Evolutionary conservation across 768 basidiomycete species (phyloP), one percentile per base, ranked within the genome.

Genomic region (Suillus plorans): DNA sequence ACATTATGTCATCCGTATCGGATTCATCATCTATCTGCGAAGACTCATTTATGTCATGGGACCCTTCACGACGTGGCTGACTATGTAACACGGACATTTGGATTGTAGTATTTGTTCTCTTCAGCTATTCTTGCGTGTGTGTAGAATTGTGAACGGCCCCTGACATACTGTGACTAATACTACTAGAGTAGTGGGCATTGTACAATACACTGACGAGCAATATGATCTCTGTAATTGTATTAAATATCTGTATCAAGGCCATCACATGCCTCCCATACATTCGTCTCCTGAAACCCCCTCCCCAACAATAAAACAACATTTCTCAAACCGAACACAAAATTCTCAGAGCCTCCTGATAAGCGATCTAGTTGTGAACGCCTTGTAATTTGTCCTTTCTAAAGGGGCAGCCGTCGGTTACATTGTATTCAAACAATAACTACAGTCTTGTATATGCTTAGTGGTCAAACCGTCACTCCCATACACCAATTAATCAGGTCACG

Each of bases 41-140:
- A 50, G 86, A 87, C 70, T 79, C 83, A 0, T 86, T 87, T 69
- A 87, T 86, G 85, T 82, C 82, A 67, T 89, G 86, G 86, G 81
- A 86, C 70, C 84, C 84, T 57, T 76, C 80, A 39, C 77, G 80
- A 41, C 76, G 76, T 57, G 61, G 70, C 41, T 80, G 68, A 68
- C 25, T 28, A 5, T 25, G 6, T 31, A 31, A 31, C 31, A 42
- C 3, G 6, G 8, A 31, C n/a, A n/a, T 28, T 28, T 28, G 28
- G 5, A 25, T 20, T 39, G 57, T 16, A 42, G 10, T 31, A 42
- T 42, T 59, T 41, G 25, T 42, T 59, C 10, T 28, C 18, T 41
- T 58, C 14, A 37, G 7, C 13, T 37, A 8, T 58, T 41, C 57
- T 25, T 25, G 8, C 18, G 13, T 28, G 22, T 5, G 22, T 41